phyloP scores from a whole-genome alignment of 257 asterid species.

The Cinchona pubescens region DNA sequence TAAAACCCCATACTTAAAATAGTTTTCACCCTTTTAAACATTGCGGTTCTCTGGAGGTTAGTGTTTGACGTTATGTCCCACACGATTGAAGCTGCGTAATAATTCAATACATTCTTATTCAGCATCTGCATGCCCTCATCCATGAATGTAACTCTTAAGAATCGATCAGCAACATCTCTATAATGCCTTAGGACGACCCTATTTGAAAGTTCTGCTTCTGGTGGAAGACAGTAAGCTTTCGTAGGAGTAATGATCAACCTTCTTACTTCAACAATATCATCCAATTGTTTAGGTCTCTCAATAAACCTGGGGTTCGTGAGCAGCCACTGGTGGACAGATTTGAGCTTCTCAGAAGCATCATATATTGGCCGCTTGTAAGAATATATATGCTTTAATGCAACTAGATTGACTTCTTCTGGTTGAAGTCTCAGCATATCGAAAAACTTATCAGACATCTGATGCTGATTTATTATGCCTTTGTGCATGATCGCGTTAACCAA shows the following conservation, averaged over 20 bases:
- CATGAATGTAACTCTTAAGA: slow-evolving; percentile 85
- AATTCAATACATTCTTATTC: slow-evolving; percentile 53
- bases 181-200: slow-evolving; percentile 75
- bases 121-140: slow-evolving; percentile 84
- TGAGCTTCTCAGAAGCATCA: slow-evolving; percentile 54
- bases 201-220: slow-evolving; percentile 75
- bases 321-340: slow-evolving; percentile 52
- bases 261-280: slow-evolving; percentile 70
- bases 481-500: slow-evolving; percentile 77
- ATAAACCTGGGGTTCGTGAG: slow-evolving; percentile 58
- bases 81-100: slow-evolving; percentile 55
- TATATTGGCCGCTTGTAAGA: slow-evolving; percentile 51
- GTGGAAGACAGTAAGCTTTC: slow-evolving; percentile 83
- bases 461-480: slow-evolving; percentile 78
- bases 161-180: slow-evolving; percentile 56
- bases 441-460: slow-evolving; percentile 60
- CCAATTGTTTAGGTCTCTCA: slow-evolving; percentile 47
- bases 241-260: slow-evolving; percentile 74
- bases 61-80: slow-evolving; percentile 42
- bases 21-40: slow-evolving; percentile 67
- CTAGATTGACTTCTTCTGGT: slow-evolving; percentile 53
- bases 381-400: slow-evolving; percentile 62
- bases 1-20: slow-evolving; percentile 50
- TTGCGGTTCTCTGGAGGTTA: slow-evolving; percentile 52
- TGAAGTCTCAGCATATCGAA: slow-evolving; percentile 52